These are phyloP conservation scores for Pyrus pyrifolia DNA, from an alignment of 306 rosid genomes.

Conservation along the genomic window DNA sequence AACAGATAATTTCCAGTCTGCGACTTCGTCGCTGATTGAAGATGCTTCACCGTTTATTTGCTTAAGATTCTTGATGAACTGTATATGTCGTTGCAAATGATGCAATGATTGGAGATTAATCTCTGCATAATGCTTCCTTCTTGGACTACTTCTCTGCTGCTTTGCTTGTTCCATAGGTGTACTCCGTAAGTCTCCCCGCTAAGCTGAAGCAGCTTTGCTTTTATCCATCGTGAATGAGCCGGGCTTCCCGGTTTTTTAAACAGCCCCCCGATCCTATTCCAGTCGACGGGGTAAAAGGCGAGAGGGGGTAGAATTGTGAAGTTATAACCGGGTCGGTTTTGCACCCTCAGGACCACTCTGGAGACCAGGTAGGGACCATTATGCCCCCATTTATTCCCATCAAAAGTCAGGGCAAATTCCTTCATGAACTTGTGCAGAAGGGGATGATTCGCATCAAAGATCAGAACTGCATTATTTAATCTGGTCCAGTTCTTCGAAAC, in stretches of 20 bases:
- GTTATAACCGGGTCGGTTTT: conserved; percentile 22
- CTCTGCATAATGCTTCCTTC: conserved; percentile 58
- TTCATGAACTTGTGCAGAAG: conserved; percentile 55
- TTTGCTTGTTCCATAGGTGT: conserved; percentile 75
- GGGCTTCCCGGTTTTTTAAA: conserved; percentile 38
- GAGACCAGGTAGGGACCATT: conserved; percentile 89
- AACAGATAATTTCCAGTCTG: not conserved
- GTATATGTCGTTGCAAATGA: conserved; percentile 31
- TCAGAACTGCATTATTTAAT: conserved; percentile 67
- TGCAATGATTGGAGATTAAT: conserved; percentile 43
- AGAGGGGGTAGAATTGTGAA: conserved; percentile 40
- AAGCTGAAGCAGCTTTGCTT: conserved; percentile 43
- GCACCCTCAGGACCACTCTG: conserved; percentile 47
- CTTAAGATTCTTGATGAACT: conserved; percentile 6
- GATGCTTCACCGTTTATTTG: conserved; percentile 1
- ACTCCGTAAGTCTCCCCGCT: conserved; percentile 46
- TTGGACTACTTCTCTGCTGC: conserved; percentile 45
- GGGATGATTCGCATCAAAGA: conserved; percentile 75
- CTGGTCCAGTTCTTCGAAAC: conserved; percentile 54
- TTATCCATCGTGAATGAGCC: conserved; percentile 43
- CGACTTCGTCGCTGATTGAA: not conserved
- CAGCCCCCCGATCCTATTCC: conserved; percentile 44
- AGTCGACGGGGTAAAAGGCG: conserved; percentile 64
- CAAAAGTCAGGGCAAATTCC: conserved; percentile 62
- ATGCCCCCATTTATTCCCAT: conserved; percentile 79